Percentiles rank a stretch among this genome's conserved stretches.
Conservation (phyloP, 176 grass and related monocot species). For the Oryza meridionalis region DNA sequence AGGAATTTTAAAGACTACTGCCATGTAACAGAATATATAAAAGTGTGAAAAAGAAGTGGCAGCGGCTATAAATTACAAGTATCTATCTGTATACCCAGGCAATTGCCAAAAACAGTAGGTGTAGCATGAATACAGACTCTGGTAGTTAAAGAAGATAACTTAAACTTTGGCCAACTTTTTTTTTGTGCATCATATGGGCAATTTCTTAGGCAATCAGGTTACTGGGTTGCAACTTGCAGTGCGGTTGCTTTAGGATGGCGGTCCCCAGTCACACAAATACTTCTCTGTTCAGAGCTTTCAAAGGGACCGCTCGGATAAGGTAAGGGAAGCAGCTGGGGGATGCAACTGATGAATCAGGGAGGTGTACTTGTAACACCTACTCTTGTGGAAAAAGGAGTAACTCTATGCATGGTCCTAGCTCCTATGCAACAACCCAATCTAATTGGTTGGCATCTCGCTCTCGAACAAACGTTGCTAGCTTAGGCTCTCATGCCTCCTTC, state of each 20-base stretch:
- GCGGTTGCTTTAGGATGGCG: neutral
- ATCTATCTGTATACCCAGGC: neutral
- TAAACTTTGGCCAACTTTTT: conserved; percentile 28
- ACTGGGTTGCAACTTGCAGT: conserved; percentile 40
- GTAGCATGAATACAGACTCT: conserved; percentile 2
- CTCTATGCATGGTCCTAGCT: conserved; percentile 28
- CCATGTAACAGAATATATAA: neutral
- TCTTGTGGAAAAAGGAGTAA: conserved; percentile 38
- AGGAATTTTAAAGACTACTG: neutral
- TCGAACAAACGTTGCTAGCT: conserved; percentile 26
- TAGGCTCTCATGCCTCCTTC: conserved; percentile 13
- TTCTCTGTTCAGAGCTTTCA: conserved; percentile 11
- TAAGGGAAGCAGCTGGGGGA: conserved; percentile 36
- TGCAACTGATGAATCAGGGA: conserved; percentile 43
- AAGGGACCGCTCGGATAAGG: conserved; percentile 32
- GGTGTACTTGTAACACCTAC: conserved; percentile 43
- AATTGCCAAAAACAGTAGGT: conserved; percentile 32
- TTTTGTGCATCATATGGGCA: conserved; percentile 13
- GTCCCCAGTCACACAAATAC: neutral
- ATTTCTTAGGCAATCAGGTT: conserved; percentile 27
- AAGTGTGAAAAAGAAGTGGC: neutral
- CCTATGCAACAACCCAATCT: conserved; percentile 37
- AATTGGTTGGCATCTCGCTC: conserved; percentile 51
- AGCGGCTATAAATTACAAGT: neutral
- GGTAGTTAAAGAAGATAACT: conserved; percentile 18